Evolutionary conservation across 257 asterid species (phyloP).

Genomic region (Gentiana macrophylla): DNA sequence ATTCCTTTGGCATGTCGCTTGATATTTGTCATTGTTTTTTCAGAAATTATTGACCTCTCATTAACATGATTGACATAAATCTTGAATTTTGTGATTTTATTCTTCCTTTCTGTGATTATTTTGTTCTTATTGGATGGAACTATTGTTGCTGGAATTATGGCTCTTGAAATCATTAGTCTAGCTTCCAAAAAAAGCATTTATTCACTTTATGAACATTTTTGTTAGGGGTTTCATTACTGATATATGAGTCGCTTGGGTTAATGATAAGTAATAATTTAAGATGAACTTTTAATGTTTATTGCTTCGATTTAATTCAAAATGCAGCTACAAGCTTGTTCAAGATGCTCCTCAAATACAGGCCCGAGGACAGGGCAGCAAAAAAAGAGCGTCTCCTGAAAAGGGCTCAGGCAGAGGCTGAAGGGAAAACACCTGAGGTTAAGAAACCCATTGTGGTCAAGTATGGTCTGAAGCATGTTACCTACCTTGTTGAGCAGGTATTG

Average conservation of each 20-base stretch:
- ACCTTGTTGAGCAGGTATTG: slow-evolving; percentile 36
- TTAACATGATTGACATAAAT: neutral
- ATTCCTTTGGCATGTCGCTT: too few relatives aligned
- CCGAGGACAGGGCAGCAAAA: slow-evolving; percentile 37
- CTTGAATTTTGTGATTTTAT: too few relatives aligned
- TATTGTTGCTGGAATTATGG: too few relatives aligned
- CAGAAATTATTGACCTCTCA: neutral
- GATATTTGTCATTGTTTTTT: neutral
- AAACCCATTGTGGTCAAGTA: slow-evolving; percentile 38
- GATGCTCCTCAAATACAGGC: slow-evolving; percentile 40
- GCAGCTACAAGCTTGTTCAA: slow-evolving; percentile 39
- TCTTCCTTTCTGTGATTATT: too few relatives aligned
- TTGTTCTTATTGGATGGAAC: too few relatives aligned
- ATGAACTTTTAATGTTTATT: too few relatives aligned
- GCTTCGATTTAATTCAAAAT: neutral
- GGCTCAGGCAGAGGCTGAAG: slow-evolving; percentile 42
- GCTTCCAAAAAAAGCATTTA: too few relatives aligned
- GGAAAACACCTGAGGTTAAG: slow-evolving; percentile 30
- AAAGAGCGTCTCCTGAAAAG: slow-evolving; percentile 33
- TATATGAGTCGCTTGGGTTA: too few relatives aligned
- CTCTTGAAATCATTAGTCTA: too few relatives aligned
- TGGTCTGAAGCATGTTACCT: slow-evolving; percentile 37
- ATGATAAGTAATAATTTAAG: too few relatives aligned
- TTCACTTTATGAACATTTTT: too few relatives aligned
- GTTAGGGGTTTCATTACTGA: too few relatives aligned